phyloP scores from a whole-genome alignment of 108 stramenopile genomes.

The Epithemia pelagica region DNA sequence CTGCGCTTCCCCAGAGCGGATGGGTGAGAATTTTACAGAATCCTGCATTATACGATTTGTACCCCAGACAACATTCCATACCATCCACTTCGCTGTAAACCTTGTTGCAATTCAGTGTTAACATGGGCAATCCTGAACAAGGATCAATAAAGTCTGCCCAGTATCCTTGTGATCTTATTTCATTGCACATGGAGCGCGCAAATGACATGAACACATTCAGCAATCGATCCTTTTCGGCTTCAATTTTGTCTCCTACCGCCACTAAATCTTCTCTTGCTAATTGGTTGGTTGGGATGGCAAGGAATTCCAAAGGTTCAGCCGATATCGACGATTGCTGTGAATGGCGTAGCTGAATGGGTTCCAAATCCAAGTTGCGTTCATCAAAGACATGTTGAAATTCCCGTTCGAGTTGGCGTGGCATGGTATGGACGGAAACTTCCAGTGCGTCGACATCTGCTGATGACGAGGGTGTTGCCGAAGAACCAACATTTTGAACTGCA shows the following conservation, averaged over 20 bases:
- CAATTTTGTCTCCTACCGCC: slow-evolving; percentile 76
- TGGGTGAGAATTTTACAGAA: slow-evolving; percentile 96
- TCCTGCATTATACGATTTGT: slow-evolving; percentile 89
- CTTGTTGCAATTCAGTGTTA: slow-evolving; percentile 51
- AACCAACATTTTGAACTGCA: background rate
- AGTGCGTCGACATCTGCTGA: background rate
- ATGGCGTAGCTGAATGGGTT: background rate
- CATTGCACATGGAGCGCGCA: slow-evolving; percentile 55
- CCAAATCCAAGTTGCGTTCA: slow-evolving; percentile 38
- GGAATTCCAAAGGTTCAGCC: slow-evolving; percentile 21
- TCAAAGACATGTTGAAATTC: slow-evolving; percentile 85
- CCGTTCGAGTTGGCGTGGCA: slow-evolving; percentile 40
- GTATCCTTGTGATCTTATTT: slow-evolving; percentile 48
- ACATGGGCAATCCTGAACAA: slow-evolving; percentile 94
- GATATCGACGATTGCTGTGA: background rate
- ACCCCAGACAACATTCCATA: slow-evolving; percentile 85
- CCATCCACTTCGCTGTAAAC: slow-evolving; percentile 94
- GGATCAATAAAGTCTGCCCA: slow-evolving; percentile 98
- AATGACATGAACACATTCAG: slow-evolving; percentile 79
- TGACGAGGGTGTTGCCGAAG: background rate
- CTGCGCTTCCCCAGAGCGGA: slow-evolving; percentile 89
- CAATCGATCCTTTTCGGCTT: slow-evolving; percentile 78
- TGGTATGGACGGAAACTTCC: slow-evolving; percentile 13
- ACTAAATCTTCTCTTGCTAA: slow-evolving; percentile 76
- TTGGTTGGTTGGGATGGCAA: slow-evolving; percentile 86